phyloP scores from a whole-genome alignment of 345 rosid species.

The Hevea brasiliensis region DNA sequence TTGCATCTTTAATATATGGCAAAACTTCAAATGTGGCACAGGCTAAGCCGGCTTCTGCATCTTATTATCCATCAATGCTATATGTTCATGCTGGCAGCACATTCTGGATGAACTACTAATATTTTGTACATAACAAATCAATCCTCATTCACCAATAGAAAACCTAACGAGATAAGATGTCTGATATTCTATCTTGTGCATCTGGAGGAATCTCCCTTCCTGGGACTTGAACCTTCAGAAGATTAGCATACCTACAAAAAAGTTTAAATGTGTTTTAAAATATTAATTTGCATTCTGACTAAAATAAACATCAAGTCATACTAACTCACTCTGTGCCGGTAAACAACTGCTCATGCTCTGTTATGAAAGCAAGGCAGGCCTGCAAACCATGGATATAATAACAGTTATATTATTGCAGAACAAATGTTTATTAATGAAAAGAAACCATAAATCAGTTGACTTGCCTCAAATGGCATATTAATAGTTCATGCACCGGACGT shows the following conservation, averaged over 20 bases:
- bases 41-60: slow-evolving; percentile 9
- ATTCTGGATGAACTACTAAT: background rate
- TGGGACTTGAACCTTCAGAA: slow-evolving; percentile 72
- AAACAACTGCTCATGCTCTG: slow-evolving; percentile 70
- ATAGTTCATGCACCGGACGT: slow-evolving; percentile 78
- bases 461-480: slow-evolving; percentile 97
- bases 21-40: slow-evolving; percentile 12
- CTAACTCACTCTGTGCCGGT: slow-evolving; percentile 67
- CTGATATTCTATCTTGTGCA: slow-evolving; percentile 65
- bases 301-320: slow-evolving; percentile 4
- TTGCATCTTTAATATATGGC: slow-evolving; percentile 3
- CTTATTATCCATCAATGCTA: background rate
- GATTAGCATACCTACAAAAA: slow-evolving; percentile 65
- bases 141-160: background rate
- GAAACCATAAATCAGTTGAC: slow-evolving; percentile 19
- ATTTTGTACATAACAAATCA: background rate
- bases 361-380: slow-evolving; percentile 86
- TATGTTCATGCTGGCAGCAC: background rate
- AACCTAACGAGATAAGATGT: slow-evolving; percentile 55
- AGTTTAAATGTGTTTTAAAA: background rate
- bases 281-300: background rate
- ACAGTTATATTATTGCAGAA: background rate
- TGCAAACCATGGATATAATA: slow-evolving; percentile 33
- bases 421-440: background rate
- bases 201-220: slow-evolving; percentile 87